phyloP scores from a whole-genome alignment of 1,284 basidiomycete species.

The Sporisorium graminicola region DNA sequence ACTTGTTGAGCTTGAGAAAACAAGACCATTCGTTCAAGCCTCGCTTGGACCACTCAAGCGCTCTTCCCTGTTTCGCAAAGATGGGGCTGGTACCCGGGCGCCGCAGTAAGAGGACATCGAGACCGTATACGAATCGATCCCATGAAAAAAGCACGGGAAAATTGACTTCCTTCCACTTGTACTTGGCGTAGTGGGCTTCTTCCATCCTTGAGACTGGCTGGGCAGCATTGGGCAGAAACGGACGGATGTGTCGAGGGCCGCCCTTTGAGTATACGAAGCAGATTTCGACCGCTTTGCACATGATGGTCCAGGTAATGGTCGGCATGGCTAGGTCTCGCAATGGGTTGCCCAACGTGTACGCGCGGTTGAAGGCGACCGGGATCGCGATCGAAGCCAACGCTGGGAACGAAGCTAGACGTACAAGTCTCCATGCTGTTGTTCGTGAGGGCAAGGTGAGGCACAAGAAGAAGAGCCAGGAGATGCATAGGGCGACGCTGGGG shows the following conservation, averaged over 20 bases:
- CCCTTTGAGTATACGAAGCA: conserved; percentile 28
- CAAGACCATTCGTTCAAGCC: conserved; percentile 34
- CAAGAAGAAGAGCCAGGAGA: conserved; percentile 36
- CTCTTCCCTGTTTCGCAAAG: conserved; percentile 26
- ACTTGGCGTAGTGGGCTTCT: conserved; percentile 12
- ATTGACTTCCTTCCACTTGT: conserved; percentile 36
- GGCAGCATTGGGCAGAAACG: conserved; percentile 12
- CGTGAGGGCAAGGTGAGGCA: conserved; percentile 33
- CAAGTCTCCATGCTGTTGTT: conserved; percentile 13
- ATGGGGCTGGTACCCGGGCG: conserved; percentile 29
- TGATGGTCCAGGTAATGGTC: conserved; percentile 33
- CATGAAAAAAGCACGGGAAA: conserved; percentile 16
- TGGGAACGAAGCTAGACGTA: conserved; percentile 38
- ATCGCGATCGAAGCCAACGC: conserved; percentile 5
- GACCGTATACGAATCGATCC: conserved; percentile 22
- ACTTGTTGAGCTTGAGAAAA: conserved; percentile 26
- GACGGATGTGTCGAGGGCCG: conserved; percentile 35
- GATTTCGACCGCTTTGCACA: conserved; percentile 36
- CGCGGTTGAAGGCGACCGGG: conserved; percentile 20
- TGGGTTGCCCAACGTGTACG: conserved; percentile 36
- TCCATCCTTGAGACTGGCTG: conserved; percentile 16
- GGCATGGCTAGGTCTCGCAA: conserved; percentile 36
- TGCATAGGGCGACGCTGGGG: conserved; percentile 13
- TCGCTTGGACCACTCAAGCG: conserved; percentile 34
- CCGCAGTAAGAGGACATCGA: conserved; percentile 25